phyloP scores from a whole-genome alignment of 2,329 filamentous ascomycete species.

The Fusarium gaditjirri region DNA sequence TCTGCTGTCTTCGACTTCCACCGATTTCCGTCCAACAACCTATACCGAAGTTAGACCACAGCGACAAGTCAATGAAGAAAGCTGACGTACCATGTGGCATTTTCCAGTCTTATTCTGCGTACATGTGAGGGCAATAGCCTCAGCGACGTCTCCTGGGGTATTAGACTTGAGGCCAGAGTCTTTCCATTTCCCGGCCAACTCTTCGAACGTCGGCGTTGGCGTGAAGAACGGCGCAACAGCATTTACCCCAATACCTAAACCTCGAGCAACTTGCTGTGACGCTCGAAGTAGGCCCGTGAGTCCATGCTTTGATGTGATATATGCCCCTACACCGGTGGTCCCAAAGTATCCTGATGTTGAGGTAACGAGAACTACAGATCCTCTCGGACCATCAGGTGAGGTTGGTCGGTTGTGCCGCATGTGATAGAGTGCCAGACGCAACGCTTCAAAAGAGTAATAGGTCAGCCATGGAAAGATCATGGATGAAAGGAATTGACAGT shows the following conservation, averaged over 20 bases:
- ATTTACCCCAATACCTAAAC: neutral
- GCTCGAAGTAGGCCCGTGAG: neutral
- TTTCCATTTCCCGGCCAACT: neutral
- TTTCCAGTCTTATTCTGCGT: neutral
- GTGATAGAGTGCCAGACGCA: neutral
- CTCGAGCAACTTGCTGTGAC: neutral
- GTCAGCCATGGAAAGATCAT: neutral
- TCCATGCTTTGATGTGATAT: neutral
- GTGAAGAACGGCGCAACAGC: neutral
- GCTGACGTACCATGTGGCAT: neutral
- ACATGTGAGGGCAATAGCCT: neutral
- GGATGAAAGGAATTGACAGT: no score
- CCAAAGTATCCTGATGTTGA: neutral
- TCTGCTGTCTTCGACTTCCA: neutral
- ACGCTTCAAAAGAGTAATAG: neutral
- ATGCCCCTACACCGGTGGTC: neutral
- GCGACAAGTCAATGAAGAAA: rapidly evolving
- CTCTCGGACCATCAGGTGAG: neutral
- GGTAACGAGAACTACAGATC: neutral
- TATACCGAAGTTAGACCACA: rapidly evolving
- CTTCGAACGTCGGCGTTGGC: neutral
- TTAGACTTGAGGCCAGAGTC: neutral
- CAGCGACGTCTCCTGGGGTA: neutral
- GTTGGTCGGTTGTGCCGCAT: neutral
- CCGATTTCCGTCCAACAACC: neutral